Base-by-base conservation (phyloP, 2,329 filamentous ascomycete genomes). In the Ascochyta koolunga region DNA sequence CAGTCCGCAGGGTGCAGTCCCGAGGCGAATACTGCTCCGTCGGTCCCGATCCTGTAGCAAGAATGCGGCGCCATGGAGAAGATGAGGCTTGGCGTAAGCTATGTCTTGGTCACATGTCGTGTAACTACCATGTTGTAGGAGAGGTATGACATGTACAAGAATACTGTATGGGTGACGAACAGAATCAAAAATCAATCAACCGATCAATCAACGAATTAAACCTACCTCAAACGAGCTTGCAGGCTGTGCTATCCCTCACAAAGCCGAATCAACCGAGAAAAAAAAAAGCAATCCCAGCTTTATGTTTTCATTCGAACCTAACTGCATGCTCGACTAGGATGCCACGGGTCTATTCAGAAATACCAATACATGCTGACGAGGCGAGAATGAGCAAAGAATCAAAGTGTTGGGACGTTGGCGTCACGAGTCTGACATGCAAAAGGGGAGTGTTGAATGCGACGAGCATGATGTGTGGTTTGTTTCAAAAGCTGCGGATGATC, bases 41-140 rank as follows among this genome's bases (percentile, higher is more conserved):
- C n/a, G 49, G 49, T 15, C 39, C 41, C 42, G 49, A 52, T 52
- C 22, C 36, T 52, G 42, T 46, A 52, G 19, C 21, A 33, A 45
- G 13, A 16, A 15, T 24, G 41, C 21, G 41, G 45, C 41, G 27
- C 31, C 40, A 50, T 50, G 15, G 19, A 11, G 7, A 18, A 18
- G 32, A 33, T 39, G 19, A n/a, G 40, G 48, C 39, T 50, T 50
- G 47, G 47, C 47, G 31, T 42, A 35, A 42, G 46, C 46, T 29
- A 13, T 13, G 27, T 29, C 27, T 13, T 29, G 27, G 27, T 29
- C 27, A 4, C 5, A 29, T 4, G 27, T 29, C 4, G 27, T 29
- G 11, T 29, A 29, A 13, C 5, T 3, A 29, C 11, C 11, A 29
- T 13, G 27, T 3, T 8, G 25, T 27, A 29, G 11, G 10, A 29